Evolutionary conservation across 2,329 filamentous ascomycete genomes (phyloP), one percentile per base, ranked within the genome.

Genomic region (Ambrosiella beaveri): DNA sequence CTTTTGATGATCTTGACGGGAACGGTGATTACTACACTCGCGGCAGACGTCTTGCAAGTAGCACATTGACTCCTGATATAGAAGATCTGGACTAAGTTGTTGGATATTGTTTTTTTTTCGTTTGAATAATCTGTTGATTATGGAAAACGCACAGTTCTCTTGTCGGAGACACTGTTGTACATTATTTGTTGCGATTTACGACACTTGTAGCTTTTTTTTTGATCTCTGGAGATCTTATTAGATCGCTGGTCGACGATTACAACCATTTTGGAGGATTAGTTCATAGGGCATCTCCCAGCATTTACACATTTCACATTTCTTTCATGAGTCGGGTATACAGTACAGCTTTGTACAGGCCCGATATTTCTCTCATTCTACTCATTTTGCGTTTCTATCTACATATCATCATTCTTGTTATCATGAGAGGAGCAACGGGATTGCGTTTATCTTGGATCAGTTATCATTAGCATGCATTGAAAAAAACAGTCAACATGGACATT

Each of bases 21-120:
- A 60, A 60, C 39, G 59, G 59, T 19, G 59, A 58, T 47, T 60
- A 60, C 44, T 60, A 60, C 35, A 45, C 41, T 27, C 59, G 59
- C 13, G 59, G 59, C 41, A 54, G 59, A 41, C 54, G 50, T 39
- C 52, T 60, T 27, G 56, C 59, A n/a, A 60, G 59, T 52, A 56
- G 56, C 7, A 51, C 45, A 27, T 40, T 58, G 38, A 52, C 56
- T 37, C 52, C 59, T 40, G 59, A 60, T 35, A 44, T 50, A 13
- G 59, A 58, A 35, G 59, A 60, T 41, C 56, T 60, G 15, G 59
- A 60, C 19, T 60, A 60, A 58, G 52, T 36, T 47, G 17, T 56
- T 36, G 45, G 27, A 36, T 1, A 35, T 27, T 54, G 13, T 41
- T 17, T 56, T 2, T 54, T 41, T 41, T 47, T 37, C 12, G 27